Base-by-base conservation (phyloP, 2,329 filamentous ascomycete genomes). In the Colletotrichum liriopes region DNA sequence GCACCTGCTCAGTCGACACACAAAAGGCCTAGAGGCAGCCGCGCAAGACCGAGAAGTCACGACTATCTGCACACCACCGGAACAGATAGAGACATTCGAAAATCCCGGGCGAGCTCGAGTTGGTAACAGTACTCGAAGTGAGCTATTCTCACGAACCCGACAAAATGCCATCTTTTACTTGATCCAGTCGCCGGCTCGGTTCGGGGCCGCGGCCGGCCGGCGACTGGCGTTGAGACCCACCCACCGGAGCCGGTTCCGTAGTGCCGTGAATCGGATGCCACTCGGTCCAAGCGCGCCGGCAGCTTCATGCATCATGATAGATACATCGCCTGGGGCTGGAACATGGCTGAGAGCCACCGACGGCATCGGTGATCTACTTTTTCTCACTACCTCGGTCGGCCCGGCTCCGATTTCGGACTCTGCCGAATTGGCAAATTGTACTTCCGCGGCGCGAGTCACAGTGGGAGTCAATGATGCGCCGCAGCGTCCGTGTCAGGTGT, bases 161-260 rank as follows among this genome's bases (percentile, higher is more conserved):
- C 14, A 14, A 41, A 41, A 11, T 3, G 29, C 29, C 29, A 32
- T 41, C 5, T 41, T 16, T 14, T 16, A 1, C 12, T 41, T 41
- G 2, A 16, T 16, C 14, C 45, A 49, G 11, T 14, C 18, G n/a
- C n/a, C 45, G 11, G 45, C 9, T 6, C n/a, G n/a, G n/a, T n/a
- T n/a, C n/a, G n/a, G n/a, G 8, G 16, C 23, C 7, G 26, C 14
- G 16, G 29, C 26, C 14, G 51, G 29, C 7, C 35, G 35, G 56
- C 39, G 29, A 26, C 60, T 29, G 32, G n/a, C 18, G 14, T 7
- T 20, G 49, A 45, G 65, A 16, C 7, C 65, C 47, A 35, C 29
- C 60, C 32, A n/a, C n/a, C 65, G 60, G 70, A 60, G 54, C 65
- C 54, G 60, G 32, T 49, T 58, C 63, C 54, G 63, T 5, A 18